phyloP scores from a whole-genome alignment of 768 basidiomycete species.

The Kockovaella imperatae region DNA sequence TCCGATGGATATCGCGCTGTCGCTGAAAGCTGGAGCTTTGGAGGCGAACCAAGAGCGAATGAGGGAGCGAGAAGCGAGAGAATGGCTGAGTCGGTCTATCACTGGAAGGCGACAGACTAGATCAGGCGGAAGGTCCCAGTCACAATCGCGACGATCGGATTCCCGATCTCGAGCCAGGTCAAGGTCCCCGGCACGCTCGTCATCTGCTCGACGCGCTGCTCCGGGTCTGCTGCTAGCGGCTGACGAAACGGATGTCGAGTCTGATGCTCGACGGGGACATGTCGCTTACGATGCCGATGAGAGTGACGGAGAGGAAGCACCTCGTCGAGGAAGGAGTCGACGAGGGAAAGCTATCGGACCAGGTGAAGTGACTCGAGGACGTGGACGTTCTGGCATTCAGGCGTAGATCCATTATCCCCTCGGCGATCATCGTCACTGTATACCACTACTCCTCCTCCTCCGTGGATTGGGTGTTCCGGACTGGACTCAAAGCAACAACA shows the following conservation, averaged over 20 bases:
- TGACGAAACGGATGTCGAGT: not conserved
- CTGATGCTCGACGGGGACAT: not conserved
- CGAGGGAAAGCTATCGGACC: slow-evolving; percentile 2
- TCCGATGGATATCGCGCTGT: slow-evolving; percentile 33
- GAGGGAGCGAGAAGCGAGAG: slow-evolving; percentile 2
- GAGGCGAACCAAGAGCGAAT: not conserved
- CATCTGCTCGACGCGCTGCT: not conserved
- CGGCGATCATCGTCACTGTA: no score
- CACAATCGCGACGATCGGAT: not conserved
- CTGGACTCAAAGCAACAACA: no score
- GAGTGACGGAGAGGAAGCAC: not conserved
- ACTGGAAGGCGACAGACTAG: not conserved
- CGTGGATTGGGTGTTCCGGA: no score
- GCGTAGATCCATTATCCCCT: no score
- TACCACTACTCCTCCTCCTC: no score
- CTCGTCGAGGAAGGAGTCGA: not conserved
- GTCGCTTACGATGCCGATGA: not conserved
- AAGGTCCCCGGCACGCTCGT: not conserved
- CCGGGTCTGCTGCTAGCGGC: not conserved
- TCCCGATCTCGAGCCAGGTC: not conserved
- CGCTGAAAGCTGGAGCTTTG: no score
- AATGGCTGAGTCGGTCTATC: not conserved
- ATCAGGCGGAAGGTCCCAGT: no score
- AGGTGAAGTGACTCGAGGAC: no score
- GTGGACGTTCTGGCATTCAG: no score